Evolutionary conservation across 306 rosid species (phyloP).

Genomic region (Sesbania bispinosa): DNA sequence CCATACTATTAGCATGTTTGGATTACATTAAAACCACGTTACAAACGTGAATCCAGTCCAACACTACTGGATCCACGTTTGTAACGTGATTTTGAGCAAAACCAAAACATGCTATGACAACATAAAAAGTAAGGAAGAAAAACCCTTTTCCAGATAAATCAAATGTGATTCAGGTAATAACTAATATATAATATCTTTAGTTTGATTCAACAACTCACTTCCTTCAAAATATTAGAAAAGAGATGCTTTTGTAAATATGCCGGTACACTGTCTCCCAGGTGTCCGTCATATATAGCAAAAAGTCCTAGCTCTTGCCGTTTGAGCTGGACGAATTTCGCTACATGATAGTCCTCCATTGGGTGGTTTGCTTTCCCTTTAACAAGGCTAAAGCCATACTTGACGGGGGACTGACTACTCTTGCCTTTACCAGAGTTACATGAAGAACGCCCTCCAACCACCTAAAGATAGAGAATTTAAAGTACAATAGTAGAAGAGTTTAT

Average conservation of each 20-base stretch:
- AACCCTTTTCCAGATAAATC: background rate
- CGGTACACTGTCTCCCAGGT: slow-evolving; percentile 82
- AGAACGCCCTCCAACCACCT: slow-evolving; percentile 73
- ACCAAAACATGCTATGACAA: background rate
- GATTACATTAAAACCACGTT: too few species aligned
- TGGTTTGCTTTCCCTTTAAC: slow-evolving; percentile 96
- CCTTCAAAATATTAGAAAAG: slow-evolving; percentile 75
- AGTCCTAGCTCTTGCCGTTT: slow-evolving; percentile 71
- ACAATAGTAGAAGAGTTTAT: background rate
- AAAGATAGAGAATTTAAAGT: slow-evolving; percentile 15
- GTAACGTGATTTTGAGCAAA: too few species aligned
- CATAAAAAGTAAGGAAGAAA: slow-evolving; percentile 14
- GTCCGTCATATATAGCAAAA: slow-evolving; percentile 84
- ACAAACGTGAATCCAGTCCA: too few species aligned
- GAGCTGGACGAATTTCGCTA: slow-evolving; percentile 56
- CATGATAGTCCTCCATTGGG: slow-evolving; percentile 92
- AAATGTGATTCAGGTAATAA: background rate
- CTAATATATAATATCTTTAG: background rate
- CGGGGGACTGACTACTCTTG: slow-evolving; percentile 56
- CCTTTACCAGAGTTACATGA: slow-evolving; percentile 84
- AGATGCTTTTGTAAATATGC: slow-evolving; percentile 76
- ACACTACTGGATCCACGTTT: too few species aligned
- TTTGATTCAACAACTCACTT: slow-evolving; percentile 52
- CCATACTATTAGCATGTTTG: too few species aligned
- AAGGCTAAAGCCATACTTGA: slow-evolving; percentile 82